phyloP scores from a whole-genome alignment of 73 alveolate genomes.

The Uronychia binucleata region DNA sequence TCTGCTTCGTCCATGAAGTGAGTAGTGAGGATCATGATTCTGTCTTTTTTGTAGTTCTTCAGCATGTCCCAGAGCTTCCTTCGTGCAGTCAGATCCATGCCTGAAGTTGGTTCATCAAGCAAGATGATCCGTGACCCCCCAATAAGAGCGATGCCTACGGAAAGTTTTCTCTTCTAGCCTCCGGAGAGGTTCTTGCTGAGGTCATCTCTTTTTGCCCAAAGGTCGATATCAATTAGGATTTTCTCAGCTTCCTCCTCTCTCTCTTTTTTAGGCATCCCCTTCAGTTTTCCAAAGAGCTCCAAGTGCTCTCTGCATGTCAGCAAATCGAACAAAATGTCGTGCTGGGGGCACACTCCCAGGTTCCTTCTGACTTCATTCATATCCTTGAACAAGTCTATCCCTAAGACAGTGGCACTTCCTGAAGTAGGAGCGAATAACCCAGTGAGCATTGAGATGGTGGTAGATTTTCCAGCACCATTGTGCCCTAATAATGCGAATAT shows the following conservation, averaged over 20 bases:
- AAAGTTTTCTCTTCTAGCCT: slow-evolving; percentile 94
- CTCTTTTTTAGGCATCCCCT: slow-evolving; percentile 73
- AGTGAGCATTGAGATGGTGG: slow-evolving; percentile 92
- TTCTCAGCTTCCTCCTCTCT: slow-evolving; percentile 79
- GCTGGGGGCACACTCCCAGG: slow-evolving; percentile 96
- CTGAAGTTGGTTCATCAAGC: slow-evolving; percentile 96
- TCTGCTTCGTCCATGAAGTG: slow-evolving; percentile 95
- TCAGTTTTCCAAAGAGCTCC: slow-evolving; percentile 85
- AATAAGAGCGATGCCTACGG: slow-evolving; percentile 91
- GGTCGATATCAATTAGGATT: slow-evolving; percentile 80
- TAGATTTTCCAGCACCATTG: slow-evolving; percentile 99
- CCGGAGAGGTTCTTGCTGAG: slow-evolving; percentile 86
- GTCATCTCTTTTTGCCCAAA: slow-evolving; percentile 44
- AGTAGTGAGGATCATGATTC: slow-evolving; percentile 87
- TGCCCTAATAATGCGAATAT: slow-evolving; percentile 89
- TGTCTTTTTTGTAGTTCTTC: slow-evolving; percentile 83
- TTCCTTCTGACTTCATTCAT: slow-evolving; percentile 65
- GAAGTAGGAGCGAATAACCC: slow-evolving; percentile 88
- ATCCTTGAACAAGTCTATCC: slow-evolving; percentile 68
- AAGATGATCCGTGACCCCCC: slow-evolving; percentile 85
- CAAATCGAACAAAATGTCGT: slow-evolving; percentile 83
- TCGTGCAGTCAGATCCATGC: slow-evolving; percentile 93
- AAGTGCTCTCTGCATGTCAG: slow-evolving; percentile 92
- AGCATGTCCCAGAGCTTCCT: slow-evolving; percentile 94
- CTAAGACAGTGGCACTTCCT: slow-evolving; percentile 84